Conservation (phyloP, 305 asterid species). For the Coffea humblotiana region DNA sequence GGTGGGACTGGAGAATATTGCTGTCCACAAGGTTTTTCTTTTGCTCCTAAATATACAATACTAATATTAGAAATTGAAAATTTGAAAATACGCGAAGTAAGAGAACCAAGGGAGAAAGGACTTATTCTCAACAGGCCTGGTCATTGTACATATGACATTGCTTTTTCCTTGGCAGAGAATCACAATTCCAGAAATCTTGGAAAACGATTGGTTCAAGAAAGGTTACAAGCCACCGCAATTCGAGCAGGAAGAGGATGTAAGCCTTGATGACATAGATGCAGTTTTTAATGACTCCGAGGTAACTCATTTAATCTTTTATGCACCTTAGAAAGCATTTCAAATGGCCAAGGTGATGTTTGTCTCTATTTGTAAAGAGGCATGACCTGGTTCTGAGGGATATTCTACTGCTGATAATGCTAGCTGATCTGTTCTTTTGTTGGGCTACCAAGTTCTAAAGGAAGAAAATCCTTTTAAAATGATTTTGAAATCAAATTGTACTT, state of each 20-base stretch:
- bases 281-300: slow-evolving; percentile 68
- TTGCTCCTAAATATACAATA: not conserved
- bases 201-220: slow-evolving; percentile 74
- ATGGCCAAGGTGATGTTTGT: not conserved
- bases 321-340: not conserved
- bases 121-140: not conserved
- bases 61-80: too few species aligned
- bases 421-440: not conserved
- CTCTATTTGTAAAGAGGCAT: not conserved
- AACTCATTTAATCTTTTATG: slow-evolving; percentile 9
- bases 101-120: too few species aligned
- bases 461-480: not conserved
- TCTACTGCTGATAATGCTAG: not conserved
- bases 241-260: slow-evolving; percentile 63
- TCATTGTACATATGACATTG: slow-evolving; percentile 4
- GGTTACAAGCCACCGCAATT: slow-evolving; percentile 66
- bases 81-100: too few species aligned
- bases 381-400: not conserved
- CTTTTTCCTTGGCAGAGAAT: slow-evolving; percentile 54
- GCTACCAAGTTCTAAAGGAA: not conserved
- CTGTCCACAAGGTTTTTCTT: not conserved
- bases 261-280: slow-evolving; percentile 73
- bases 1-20: not conserved
- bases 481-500: not conserved
- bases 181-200: slow-evolving; percentile 62